phyloP scores from a whole-genome alignment of 305 asterid species.

The Fraxinus velutina region DNA sequence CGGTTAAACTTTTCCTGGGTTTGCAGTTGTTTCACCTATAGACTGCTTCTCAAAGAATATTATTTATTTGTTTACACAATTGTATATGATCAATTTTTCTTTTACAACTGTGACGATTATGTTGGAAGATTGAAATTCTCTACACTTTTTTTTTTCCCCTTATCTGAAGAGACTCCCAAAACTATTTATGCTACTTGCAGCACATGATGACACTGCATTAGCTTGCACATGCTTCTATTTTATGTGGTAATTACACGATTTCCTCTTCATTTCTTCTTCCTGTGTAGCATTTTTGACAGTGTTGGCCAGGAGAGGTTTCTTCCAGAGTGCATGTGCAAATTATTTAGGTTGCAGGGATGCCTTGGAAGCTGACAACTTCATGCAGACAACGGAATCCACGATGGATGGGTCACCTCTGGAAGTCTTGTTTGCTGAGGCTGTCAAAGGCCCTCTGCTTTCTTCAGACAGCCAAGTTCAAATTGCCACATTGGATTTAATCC shows the following conservation, averaged over 20 bases:
- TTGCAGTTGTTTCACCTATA: not conserved
- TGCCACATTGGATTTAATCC: slow-evolving; percentile 67
- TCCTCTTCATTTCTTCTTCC: slow-evolving; percentile 3
- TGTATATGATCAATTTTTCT: slow-evolving; percentile 6
- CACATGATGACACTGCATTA: slow-evolving; percentile 3
- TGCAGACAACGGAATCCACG: slow-evolving; percentile 48
- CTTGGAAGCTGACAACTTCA: slow-evolving; percentile 50
- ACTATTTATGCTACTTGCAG: slow-evolving; percentile 1
- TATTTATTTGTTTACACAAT: not conserved
- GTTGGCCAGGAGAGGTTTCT: slow-evolving; percentile 73
- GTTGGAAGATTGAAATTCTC: slow-evolving; percentile 9
- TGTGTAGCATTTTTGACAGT: slow-evolving; percentile 78
- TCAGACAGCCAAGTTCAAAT: slow-evolving; percentile 83
- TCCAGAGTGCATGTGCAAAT: slow-evolving; percentile 46
- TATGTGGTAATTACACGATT: slow-evolving; percentile 11
- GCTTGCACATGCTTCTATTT: slow-evolving; percentile 15
- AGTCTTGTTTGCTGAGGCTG: slow-evolving; percentile 90
- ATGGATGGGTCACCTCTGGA: slow-evolving; percentile 47
- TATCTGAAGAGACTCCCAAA: not conserved
- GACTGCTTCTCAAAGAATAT: not conserved
- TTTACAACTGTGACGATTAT: not conserved
- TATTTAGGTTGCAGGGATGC: slow-evolving; percentile 36
- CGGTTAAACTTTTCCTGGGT: not conserved
- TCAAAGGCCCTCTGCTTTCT: slow-evolving; percentile 89
- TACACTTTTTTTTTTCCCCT: not conserved